phyloP scores from a whole-genome alignment of 768 basidiomycete genomes.

The Trametes sanguinea region DNA sequence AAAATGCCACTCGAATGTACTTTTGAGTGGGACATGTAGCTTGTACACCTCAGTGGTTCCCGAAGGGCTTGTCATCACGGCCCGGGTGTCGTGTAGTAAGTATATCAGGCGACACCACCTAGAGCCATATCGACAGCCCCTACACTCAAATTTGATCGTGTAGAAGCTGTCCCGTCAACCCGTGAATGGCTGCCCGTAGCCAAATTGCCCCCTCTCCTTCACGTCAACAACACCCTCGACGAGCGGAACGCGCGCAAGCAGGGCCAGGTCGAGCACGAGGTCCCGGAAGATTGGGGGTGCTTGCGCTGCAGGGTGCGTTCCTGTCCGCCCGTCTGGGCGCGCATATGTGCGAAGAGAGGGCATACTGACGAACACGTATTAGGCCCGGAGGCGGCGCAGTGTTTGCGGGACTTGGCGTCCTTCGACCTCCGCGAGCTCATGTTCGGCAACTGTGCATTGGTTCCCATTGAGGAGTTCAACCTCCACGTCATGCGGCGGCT shows the following conservation, averaged over 20 bases:
- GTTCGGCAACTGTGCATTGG: slow-evolving; percentile 86
- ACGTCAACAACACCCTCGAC: slow-evolving; percentile 37
- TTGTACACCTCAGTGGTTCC: no score
- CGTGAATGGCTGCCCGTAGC: no score
- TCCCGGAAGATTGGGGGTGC: slow-evolving; percentile 83
- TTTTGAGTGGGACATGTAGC: no score
- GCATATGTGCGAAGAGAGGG: background rate
- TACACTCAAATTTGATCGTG: no score
- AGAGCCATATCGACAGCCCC: no score
- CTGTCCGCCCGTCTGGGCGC: background rate
- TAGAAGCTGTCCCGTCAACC: no score
- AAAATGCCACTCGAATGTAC: no score
- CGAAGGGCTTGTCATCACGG: no score
- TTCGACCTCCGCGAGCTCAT: slow-evolving; percentile 73
- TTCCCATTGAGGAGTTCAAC: slow-evolving; percentile 75
- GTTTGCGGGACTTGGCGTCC: slow-evolving; percentile 74
- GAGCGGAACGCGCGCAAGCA: slow-evolving; percentile 72
- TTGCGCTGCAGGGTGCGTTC: slow-evolving; percentile 83
- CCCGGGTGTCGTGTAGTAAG: no score
- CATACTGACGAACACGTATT: background rate
- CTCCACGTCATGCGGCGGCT: slow-evolving; percentile 94
- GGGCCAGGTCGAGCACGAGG: slow-evolving; percentile 76
- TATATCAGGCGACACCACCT: no score
- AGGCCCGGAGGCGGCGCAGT: slow-evolving; percentile 83
- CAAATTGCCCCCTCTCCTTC: no score